Evolutionary conservation across 345 rosid genomes (phyloP).

Genomic region (Salix exigua): DNA sequence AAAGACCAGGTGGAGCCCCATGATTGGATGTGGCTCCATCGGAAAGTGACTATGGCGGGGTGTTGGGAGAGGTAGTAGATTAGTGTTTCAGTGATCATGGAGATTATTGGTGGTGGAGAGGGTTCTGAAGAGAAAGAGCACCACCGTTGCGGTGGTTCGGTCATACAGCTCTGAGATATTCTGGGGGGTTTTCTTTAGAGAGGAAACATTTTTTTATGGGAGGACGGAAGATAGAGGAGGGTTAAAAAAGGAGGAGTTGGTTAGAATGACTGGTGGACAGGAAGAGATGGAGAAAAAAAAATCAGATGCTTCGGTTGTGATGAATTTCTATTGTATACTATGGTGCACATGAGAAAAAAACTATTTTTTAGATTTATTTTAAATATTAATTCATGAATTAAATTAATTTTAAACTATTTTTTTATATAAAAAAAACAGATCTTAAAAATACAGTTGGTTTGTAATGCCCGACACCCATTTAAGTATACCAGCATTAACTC

Average conservation of each 20-base stretch:
- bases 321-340: too few relatives aligned
- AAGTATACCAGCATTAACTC: too few relatives aligned
- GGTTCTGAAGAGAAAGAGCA: constrained; percentile 1
- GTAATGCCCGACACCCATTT: too few relatives aligned
- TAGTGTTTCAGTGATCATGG: constrained; percentile 16
- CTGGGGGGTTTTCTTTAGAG: background rate
- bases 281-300: background rate
- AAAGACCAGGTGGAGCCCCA: constrained; percentile 95
- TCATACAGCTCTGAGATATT: background rate
- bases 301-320: too few relatives aligned
- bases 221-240: background rate
- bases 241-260: background rate
- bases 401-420: too few relatives aligned
- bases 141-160: background rate
- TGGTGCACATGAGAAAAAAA: too few relatives aligned
- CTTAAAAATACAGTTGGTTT: too few relatives aligned
- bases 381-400: too few relatives aligned
- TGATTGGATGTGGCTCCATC: constrained; percentile 80
- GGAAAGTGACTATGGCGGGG: constrained; percentile 68
- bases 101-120: background rate
- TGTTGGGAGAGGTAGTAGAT: constrained; percentile 72
- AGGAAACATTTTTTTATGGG: too few relatives aligned
- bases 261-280: background rate
- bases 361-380: too few relatives aligned
- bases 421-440: too few relatives aligned